Percentiles rank a stretch among this genome's conserved stretches.
Evolutionary conservation across 2,329 filamentous ascomycete genomes (phyloP).

Genomic region (Penicillium sp.): DNA sequence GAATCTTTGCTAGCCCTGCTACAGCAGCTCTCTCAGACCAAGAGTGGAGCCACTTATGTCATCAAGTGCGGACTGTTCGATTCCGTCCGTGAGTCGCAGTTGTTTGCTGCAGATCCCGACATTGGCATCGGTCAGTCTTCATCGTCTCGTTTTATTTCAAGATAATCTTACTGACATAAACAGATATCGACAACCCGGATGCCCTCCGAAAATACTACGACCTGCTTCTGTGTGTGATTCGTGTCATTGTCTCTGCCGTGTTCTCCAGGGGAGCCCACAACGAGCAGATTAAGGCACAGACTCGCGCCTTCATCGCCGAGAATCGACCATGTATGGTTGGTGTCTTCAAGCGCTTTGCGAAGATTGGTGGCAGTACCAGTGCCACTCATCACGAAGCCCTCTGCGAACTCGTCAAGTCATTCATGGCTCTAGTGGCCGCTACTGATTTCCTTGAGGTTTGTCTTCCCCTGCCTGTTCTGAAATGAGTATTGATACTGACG

Average conservation of each 20-base stretch:
- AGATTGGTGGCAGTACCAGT: conserved; percentile 63
- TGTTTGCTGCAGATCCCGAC: conserved; percentile 90
- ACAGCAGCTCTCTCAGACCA: conserved; percentile 80
- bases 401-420: conserved; percentile 79
- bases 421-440: conserved; percentile 78
- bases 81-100: conserved; percentile 75
- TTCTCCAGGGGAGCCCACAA: conserved; percentile 82
- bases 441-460: conserved; percentile 85
- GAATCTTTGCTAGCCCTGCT: conserved; percentile 81
- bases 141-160: neutral
- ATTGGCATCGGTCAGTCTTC: conserved; percentile 68
- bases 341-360: conserved; percentile 85
- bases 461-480: conserved; percentile 15
- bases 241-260: conserved; percentile 80
- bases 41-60: conserved; percentile 81
- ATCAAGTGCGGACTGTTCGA: conserved; percentile 87
- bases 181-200: conserved; percentile 67
- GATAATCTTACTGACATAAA: conserved; percentile 21
- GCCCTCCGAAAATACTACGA: conserved; percentile 82
- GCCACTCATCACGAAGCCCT: conserved; percentile 64
- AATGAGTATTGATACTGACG: conserved; percentile 18
- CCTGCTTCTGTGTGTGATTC: conserved; percentile 76
- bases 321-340: conserved; percentile 84
- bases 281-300: conserved; percentile 70
- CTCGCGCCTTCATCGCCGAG: conserved; percentile 76